phyloP scores from a whole-genome alignment of 1,284 basidiomycete genomes.

The Malassezia vespertilionis region DNA sequence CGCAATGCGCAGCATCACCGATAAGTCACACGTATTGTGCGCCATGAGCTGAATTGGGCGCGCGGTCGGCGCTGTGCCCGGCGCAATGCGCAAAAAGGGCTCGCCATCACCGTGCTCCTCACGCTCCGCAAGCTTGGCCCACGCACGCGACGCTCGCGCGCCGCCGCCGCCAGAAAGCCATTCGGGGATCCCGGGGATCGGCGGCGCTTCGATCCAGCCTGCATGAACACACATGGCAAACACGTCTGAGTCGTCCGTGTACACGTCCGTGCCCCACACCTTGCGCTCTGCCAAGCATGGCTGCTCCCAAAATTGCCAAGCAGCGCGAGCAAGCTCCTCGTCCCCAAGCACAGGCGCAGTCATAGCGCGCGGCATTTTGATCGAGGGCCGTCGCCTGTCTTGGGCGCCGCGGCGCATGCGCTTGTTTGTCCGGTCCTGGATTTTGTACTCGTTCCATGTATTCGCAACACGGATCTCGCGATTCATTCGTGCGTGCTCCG shows the following conservation, averaged over 20 bases:
- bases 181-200: constrained; percentile 18
- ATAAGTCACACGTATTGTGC: constrained; percentile 47
- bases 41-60: background rate
- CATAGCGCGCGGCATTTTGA: background rate
- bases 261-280: constrained; percentile 55
- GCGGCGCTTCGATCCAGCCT: constrained; percentile 51
- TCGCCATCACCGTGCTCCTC: constrained; percentile 10
- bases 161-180: constrained; percentile 17
- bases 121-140: constrained; percentile 18
- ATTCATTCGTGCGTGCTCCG: constrained; percentile 35
- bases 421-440: constrained; percentile 4
- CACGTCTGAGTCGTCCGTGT: constrained; percentile 56
- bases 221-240: constrained; percentile 53
- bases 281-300: constrained; percentile 39
- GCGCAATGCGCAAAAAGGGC: background rate
- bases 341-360: background rate
- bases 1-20: constrained; percentile 51
- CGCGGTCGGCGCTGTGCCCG: background rate
- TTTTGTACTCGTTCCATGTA: constrained; percentile 8
- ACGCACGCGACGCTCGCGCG: constrained; percentile 26
- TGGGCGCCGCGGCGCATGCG: background rate
- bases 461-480: constrained; percentile 27
- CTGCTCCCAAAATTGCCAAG: constrained; percentile 37
- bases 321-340: constrained; percentile 11
- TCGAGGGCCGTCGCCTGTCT: background rate